Evolutionary conservation across 106 monocot genomes (phyloP), one percentile per base, ranked within the genome.

Genomic region (Iris macrosiphon): DNA sequence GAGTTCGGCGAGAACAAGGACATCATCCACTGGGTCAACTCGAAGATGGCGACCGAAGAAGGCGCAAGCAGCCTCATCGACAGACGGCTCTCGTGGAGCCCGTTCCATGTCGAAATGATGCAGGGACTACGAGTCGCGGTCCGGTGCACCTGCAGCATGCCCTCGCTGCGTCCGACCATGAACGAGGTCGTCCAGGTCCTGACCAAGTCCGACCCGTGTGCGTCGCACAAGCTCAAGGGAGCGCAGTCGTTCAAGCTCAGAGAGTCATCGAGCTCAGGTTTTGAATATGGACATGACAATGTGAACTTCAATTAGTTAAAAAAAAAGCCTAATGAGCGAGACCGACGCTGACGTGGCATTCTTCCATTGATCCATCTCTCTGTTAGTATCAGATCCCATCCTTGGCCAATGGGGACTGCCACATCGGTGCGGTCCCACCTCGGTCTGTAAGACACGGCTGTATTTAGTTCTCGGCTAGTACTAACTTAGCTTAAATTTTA

Each of bases 1-100:
- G 90, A 96, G 55, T 90, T 83, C 54, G 90, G 96, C 2, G 96
- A 96, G 40, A 90, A 75, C 70, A 68, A 62, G 32, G 78, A 90
- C 61, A 80, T 96, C 18, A 72, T 74, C 54, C 56, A 67, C 24
- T 96, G 89, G 86, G 74, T 87, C 12, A 66, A 90, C 6, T 61
- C 52, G 57, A 90, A 71, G 63, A 69, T 68, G 30, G 65, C 66
- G 1, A 64, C 55, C 54, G 69, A 72, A 39, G 82, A 77, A 64
- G 77, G 72, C 3, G 72, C 69, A 7, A n/a, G 17, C 9, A 80
- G 83, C 24, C 77, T 83, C 16, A 37, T 96, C 4, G 96, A 96
- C 77, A 75, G 62, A 37, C 45, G 63, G 7, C 31, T 90, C 3
- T 51, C 61, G 31, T 71, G 79, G 65, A 73, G 53, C 17, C 59